A percentile compares a stretch with the other conserved stretches of the same genome.
These are phyloP conservation scores for Phylloporus sp. DNA, from an alignment of 768 basidiomycete genomes.

Conservation along the genomic window DNA sequence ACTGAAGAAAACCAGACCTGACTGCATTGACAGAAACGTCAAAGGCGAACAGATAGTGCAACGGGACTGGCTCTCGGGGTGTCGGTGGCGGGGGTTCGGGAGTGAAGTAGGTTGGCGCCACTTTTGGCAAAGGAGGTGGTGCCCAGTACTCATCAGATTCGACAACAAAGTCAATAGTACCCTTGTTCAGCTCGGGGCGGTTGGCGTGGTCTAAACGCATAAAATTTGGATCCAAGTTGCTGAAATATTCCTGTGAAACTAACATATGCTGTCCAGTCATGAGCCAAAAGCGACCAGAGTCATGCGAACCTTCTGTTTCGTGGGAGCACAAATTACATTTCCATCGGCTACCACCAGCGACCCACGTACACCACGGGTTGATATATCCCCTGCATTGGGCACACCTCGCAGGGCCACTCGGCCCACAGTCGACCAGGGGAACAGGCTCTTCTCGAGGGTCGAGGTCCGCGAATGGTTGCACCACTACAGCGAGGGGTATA, in stretches of 20 bases:
- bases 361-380: conserved; percentile 90
- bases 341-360: conserved; percentile 80
- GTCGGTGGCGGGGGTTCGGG: conserved; percentile 43
- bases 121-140: conserved; percentile 51
- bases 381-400: conserved; percentile 82
- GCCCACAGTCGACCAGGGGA: conserved; percentile 69
- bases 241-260: conserved; percentile 84
- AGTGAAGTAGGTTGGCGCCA: conserved; percentile 51
- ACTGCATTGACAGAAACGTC: conserved; percentile 74
- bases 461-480: conserved; percentile 89
- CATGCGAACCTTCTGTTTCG: conserved; percentile 71
- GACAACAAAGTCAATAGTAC: conserved; percentile 88
- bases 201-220: conserved; percentile 75
- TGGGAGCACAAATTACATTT: conserved; percentile 86
- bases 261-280: conserved; percentile 1
- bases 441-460: conserved; percentile 73
- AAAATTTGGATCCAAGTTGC: conserved; percentile 70
- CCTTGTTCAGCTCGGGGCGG: conserved; percentile 83
- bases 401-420: conserved; percentile 78
- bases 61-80: conserved; percentile 51
- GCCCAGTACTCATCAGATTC: conserved; percentile 80
- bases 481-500: conserved; percentile 76
- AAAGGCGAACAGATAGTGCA: conserved; percentile 81
- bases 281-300: conserved; percentile 2
- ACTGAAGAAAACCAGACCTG: conserved; percentile 60